These are phyloP conservation scores for Ramaria sp. DNA, from an alignment of 768 basidiomycete genomes.

Conservation along the genomic window DNA sequence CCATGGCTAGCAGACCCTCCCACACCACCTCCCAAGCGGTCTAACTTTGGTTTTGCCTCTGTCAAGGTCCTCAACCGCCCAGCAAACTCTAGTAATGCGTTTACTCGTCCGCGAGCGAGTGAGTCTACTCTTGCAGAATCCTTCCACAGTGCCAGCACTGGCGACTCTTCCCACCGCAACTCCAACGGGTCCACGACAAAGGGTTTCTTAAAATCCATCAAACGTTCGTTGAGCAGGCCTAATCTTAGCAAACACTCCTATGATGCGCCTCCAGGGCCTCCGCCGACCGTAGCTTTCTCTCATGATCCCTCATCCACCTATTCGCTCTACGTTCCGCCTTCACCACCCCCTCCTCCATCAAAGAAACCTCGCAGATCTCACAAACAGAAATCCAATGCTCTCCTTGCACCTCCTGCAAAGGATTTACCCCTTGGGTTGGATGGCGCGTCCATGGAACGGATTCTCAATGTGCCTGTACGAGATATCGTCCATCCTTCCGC, in stretches of 20 bases:
- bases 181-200: not conserved
- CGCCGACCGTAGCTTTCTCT: not conserved
- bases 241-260: not conserved
- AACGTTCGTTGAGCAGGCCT: slow-evolving; percentile 1
- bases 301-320: slow-evolving; percentile 1
- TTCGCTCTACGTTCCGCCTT: not conserved
- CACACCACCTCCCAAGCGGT: not conserved
- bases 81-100: not conserved
- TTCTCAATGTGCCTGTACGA: slow-evolving; percentile 41
- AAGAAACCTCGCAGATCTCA: not conserved
- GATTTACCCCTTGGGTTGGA: slow-evolving; percentile 10
- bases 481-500: slow-evolving; percentile 14
- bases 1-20: not conserved
- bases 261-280: not conserved
- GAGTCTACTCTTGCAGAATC: not conserved
- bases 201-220: not conserved
- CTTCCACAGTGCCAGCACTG: not conserved
- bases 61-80: not conserved
- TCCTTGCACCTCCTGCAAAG: slow-evolving; percentile 22
- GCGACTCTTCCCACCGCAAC: not conserved
- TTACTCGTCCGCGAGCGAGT: not conserved
- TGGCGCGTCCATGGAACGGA: slow-evolving; percentile 54
- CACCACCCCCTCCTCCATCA: slow-evolving; percentile 1
- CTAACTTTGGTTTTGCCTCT: not conserved
- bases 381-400: slow-evolving; percentile 1